Evolutionary conservation across 192 early-diverging fungal genomes (phyloP).

Genomic region (Martensiomyces pterosporus): DNA sequence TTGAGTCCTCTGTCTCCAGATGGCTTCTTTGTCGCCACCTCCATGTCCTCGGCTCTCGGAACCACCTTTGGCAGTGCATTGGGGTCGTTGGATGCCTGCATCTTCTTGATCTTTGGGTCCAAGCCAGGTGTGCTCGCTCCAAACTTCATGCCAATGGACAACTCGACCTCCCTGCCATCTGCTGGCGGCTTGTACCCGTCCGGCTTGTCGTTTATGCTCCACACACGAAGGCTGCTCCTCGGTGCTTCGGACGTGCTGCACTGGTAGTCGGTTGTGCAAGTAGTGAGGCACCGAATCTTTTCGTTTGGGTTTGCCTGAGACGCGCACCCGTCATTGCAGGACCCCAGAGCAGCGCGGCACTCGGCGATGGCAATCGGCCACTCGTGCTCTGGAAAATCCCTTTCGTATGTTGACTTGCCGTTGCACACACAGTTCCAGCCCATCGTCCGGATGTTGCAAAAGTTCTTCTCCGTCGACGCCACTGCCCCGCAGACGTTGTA

Average conservation of each 20-base stretch:
- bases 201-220: conserved; percentile 26
- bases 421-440: conserved; percentile 48
- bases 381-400: conserved; percentile 23
- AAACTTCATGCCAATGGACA: conserved; percentile 50
- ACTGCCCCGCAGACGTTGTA: conserved; percentile 42
- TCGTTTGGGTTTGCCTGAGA: conserved; percentile 14
- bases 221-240: conserved; percentile 34
- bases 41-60: conserved; percentile 15
- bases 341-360: conserved; percentile 33
- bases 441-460: conserved; percentile 50
- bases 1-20: neutral
- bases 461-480: conserved; percentile 27
- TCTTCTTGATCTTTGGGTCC: conserved; percentile 3
- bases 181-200: conserved; percentile 37
- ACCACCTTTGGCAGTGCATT: conserved; percentile 33
- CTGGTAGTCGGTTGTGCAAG: conserved; percentile 33
- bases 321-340: conserved; percentile 27
- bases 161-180: conserved; percentile 38
- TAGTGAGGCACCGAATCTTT: conserved; percentile 24
- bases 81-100: conserved; percentile 18
- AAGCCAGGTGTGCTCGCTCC: conserved; percentile 10
- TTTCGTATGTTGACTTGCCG: conserved; percentile 16
- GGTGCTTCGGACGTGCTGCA: conserved; percentile 42
- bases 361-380: conserved; percentile 40
- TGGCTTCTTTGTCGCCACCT: neutral